Percentiles rank a stretch among this genome's conserved stretches.
Conservation (phyloP, 2,329 filamentous ascomycete species). For the Penicillium sclerotigenum region DNA sequence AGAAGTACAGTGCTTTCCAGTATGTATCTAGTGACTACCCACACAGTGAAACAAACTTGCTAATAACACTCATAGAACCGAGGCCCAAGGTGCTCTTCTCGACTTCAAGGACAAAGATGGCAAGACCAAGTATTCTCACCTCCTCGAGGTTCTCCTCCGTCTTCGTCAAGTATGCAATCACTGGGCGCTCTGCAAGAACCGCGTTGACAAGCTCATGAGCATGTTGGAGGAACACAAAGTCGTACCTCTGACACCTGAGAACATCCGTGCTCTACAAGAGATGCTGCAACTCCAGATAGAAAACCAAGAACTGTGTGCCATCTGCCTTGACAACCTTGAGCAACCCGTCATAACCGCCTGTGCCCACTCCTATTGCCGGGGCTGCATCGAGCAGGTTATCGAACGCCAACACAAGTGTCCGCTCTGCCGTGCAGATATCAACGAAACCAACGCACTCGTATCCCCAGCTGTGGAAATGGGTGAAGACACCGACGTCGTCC, state of each 20-base stretch:
- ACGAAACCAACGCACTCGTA: conserved; percentile 61
- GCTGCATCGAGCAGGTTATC: conserved; percentile 72
- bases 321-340: conserved; percentile 72
- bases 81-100: conserved; percentile 70
- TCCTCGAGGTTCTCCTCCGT: conserved; percentile 77
- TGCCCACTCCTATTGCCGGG: conserved; percentile 72
- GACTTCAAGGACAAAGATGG: conserved; percentile 53
- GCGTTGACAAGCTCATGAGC: conserved; percentile 68
- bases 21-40: conserved; percentile 38
- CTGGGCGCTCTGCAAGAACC: conserved; percentile 75
- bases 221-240: conserved; percentile 65
- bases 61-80: conserved; percentile 49
- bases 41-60: conserved; percentile 16
- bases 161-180: conserved; percentile 86
- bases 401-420: conserved; percentile 76
- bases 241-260: conserved; percentile 69
- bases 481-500: conserved; percentile 47
- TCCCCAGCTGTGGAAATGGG: conserved; percentile 59
- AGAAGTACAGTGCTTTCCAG: conserved; percentile 73
- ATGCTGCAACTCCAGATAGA: conserved; percentile 75
- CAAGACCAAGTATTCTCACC: conserved; percentile 63
- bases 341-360: conserved; percentile 80
- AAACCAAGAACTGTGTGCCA: conserved; percentile 74
- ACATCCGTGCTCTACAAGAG: conserved; percentile 67
- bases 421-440: conserved; percentile 71